Base-by-base conservation (phyloP, 768 basidiomycete genomes). In the Arthromyces matolae region DNA sequence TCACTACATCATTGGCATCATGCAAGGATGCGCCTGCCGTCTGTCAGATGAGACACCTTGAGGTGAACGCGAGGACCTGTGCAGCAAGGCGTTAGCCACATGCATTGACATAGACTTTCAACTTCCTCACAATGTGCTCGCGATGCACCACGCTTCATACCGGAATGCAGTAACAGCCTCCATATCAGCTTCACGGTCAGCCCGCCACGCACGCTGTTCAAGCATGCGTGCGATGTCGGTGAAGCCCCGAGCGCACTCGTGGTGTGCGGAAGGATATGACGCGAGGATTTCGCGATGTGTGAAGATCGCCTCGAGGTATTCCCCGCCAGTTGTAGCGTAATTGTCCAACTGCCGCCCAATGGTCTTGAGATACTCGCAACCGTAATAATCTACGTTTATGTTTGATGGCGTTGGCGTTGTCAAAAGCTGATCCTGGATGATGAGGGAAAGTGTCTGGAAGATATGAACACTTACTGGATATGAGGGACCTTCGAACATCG, bases 221-320 rank as follows among this genome's bases (percentile, higher is more conserved):
- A 90, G 63, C 29, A 72, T 63, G 49, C 70, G 72, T 9, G 87
- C 87, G 52, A 90, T 70, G 63, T 83, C 83, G 66, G 69, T 79
- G 63, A 86, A 80, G 13, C 70, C 81, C 42, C 72, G 68, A 41
- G 83, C 79, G 69, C 87, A 89, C 25, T 78, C 76, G 49, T 52
- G 64, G 69, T 89, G 87, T 9, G 71, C 81, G 45, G 71, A 68
- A 16, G 87, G 86, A 59, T 71, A 82, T 8, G 82, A 77, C 52
- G 66, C 70, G 51, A 83, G 71, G 29, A 84, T 78, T 61, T 84
- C 80, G 60, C 87, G 85, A 68, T 90, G 87, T 0, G 81, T 80
- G 66, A 88, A 86, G 57, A 90, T 82, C 42, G 77, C 73, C 60
- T 90, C 87, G 65, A 90, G 77, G 60, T 88, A 90, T 49, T 78